Conservation (phyloP, 1,284 basidiomycete genomes). For the Vanrija sp. region DNA sequence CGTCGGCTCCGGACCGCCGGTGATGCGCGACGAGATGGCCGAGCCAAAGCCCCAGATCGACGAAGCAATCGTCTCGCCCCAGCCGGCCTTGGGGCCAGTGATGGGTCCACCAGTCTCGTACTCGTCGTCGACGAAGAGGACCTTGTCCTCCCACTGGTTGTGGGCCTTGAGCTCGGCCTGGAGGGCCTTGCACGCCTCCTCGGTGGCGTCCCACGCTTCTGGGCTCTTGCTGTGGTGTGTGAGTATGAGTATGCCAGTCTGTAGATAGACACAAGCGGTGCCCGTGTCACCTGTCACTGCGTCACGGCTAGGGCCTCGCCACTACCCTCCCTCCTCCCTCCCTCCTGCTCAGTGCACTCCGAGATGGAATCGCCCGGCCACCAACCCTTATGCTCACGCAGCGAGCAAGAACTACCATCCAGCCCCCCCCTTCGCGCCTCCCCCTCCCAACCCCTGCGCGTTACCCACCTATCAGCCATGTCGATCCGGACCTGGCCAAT, state of each 20-base stretch:
- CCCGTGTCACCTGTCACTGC: too few species aligned
- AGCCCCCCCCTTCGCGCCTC: neutral
- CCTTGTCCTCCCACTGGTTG: slow-evolving; percentile 38
- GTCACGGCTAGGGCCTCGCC: neutral
- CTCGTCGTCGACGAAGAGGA: slow-evolving; percentile 46
- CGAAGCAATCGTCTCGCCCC: slow-evolving; percentile 42
- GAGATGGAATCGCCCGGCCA: too few species aligned
- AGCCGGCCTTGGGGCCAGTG: slow-evolving; percentile 22
- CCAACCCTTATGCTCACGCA: too few species aligned
- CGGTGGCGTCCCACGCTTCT: slow-evolving; percentile 42
- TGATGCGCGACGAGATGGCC: neutral
- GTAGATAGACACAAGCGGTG: neutral
- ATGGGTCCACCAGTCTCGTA: slow-evolving; percentile 32
- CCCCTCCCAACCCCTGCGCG: neutral
- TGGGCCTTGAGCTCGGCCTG: slow-evolving; percentile 35
- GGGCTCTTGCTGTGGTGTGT: slow-evolving; percentile 26
- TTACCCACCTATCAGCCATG: slow-evolving; percentile 36
- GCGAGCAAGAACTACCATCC: too few species aligned
- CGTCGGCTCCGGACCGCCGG: neutral
- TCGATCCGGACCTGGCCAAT: slow-evolving; percentile 45
- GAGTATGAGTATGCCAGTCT: neutral
- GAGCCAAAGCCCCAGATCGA: neutral
- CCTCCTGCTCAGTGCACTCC: neutral
- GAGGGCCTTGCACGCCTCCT: slow-evolving; percentile 29
- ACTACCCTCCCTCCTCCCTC: neutral